Base-by-base conservation (phyloP, 202 grass and related monocot species). In the Schoenoplectus triqueter region DNA sequence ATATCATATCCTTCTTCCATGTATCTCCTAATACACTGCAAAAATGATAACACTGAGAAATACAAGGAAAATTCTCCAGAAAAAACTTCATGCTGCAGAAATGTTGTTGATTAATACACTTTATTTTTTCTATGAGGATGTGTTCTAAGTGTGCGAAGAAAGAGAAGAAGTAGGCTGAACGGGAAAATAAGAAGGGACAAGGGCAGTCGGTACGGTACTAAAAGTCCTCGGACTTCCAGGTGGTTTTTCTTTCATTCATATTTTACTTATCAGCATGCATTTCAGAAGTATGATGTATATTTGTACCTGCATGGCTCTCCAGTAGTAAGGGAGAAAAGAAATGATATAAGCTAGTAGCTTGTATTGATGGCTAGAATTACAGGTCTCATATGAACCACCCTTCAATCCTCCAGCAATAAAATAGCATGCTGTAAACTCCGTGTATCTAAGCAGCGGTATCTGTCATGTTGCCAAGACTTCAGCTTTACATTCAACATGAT, bases 281-380 rank as follows among this genome's bases (percentile, higher is more conserved):
- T 19, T 19, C 17, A 59, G 13, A 2, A 42, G 11, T 31, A 31
- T 49, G 4, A 51, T 62, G 1, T 39, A 75, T 46, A 8, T 62
- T 68, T 78, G 17, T 69, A n/a, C 95, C 95, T 98, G 95, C 92
- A 98, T 89, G 8, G 92, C 91, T 82, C 95, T 88, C 95, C 95
- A 98, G 51, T 90, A 95, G 73, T 98, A 98, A 72, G 95, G 95
- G 1, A 98, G 95, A 46, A 98, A 98, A 7, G 95, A 98, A 15
- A 98, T 88, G 6, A 98, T 87, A 88, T 95, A 93, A 62, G 92
- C 89, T 20, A 95, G 41, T 31, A 90, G 68, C 80, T 88, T 93
- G 85, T 98, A 93, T 55, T 92, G 89, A 46, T 90, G 80, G 57
- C 91, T 88, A 39, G 31, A 80, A 39, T 82, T 92, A 69, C 95